phyloP scores from a whole-genome alignment of 441 rosid species.

The Biscutella laevigata region DNA sequence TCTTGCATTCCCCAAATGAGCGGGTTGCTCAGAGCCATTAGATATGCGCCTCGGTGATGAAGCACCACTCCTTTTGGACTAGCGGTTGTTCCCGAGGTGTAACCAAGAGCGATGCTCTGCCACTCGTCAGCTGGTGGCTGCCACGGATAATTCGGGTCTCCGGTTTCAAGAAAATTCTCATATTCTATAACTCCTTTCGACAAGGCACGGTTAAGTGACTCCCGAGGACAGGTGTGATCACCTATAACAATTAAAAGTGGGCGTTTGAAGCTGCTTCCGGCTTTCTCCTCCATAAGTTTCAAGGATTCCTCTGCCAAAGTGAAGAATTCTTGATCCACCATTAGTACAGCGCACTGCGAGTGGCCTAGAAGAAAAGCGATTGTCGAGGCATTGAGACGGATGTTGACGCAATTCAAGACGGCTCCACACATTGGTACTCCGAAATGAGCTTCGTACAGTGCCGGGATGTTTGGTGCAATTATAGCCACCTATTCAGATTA shows the following conservation, averaged over 20 bases:
- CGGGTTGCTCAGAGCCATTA: constrained; percentile 59
- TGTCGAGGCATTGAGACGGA: constrained; percentile 61
- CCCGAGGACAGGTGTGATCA: constrained; percentile 62
- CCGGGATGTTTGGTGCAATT: constrained; percentile 80
- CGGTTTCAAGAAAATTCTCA: constrained; percentile 54
- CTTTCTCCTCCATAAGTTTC: constrained; percentile 44
- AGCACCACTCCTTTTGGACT: constrained; percentile 83
- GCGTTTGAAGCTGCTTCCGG: constrained; percentile 36
- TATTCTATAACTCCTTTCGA: constrained; percentile 67
- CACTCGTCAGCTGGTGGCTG: constrained; percentile 78
- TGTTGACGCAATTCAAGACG: constrained; percentile 59
- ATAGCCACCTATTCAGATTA: constrained; percentile 42
- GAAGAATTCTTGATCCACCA: constrained; percentile 81
- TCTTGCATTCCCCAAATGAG: constrained; percentile 71
- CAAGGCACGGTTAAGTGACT: constrained; percentile 39
- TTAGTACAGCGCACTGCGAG: constrained; percentile 50
- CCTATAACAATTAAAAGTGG: constrained; percentile 65
- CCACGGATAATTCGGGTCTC: constrained; percentile 65
- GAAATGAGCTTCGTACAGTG: constrained; percentile 76
- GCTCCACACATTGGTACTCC: constrained; percentile 95
- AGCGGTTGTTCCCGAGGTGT: constrained; percentile 92
- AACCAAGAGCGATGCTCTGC: constrained; percentile 80
- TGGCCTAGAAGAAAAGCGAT: constrained; percentile 77
- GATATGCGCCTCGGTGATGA: constrained; percentile 76
- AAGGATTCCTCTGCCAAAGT: constrained; percentile 62